Percentiles rank a stretch among this genome's conserved stretches.
Evolutionary conservation across 192 early-diverging fungal genomes (phyloP).

Genomic region (Entrophospora sp.): DNA sequence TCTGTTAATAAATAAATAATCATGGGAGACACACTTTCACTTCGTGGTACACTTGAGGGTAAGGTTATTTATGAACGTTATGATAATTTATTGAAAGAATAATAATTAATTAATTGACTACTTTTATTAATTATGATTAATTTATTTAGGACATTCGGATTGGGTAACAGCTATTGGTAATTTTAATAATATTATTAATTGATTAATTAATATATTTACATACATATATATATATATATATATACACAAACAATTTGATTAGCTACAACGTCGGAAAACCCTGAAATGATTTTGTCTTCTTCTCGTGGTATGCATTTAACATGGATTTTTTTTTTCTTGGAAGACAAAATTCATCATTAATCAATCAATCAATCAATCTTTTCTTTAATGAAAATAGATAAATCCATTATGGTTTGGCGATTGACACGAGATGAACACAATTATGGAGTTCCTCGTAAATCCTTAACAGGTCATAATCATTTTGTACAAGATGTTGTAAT

Average conservation of each 20-base stretch:
- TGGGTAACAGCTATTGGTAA: slow-evolving; percentile 86
- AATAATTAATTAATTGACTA: background rate
- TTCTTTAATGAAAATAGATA: too few species aligned
- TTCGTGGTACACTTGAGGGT: slow-evolving; percentile 39
- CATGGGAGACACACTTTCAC: slow-evolving; percentile 43
- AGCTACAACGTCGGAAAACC: slow-evolving; percentile 92
- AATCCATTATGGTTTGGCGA: slow-evolving; percentile 97
- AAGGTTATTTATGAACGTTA: too few species aligned
- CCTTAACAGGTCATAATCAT: slow-evolving; percentile 98
- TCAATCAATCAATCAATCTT: too few species aligned
- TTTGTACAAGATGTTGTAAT: slow-evolving; percentile 98
- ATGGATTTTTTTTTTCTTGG: background rate
- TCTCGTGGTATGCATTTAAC: slow-evolving; percentile 71
- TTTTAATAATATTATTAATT: too few species aligned
- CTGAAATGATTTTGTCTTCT: slow-evolving; percentile 94
- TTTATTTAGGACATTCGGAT: slow-evolving; percentile 75
- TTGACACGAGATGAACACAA: slow-evolving; percentile 87
- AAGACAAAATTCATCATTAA: too few species aligned
- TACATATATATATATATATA: too few species aligned
- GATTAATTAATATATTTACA: background rate
- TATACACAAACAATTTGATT: too few species aligned
- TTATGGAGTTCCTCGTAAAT: slow-evolving; percentile 85
- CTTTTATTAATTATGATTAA: background rate
- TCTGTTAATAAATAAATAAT: too few species aligned
- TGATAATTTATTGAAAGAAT: background rate